These are phyloP conservation scores for Sugiyamaella paludigena DNA, from an alignment of 1,139 yeast genomes.

Conservation along the genomic window DNA sequence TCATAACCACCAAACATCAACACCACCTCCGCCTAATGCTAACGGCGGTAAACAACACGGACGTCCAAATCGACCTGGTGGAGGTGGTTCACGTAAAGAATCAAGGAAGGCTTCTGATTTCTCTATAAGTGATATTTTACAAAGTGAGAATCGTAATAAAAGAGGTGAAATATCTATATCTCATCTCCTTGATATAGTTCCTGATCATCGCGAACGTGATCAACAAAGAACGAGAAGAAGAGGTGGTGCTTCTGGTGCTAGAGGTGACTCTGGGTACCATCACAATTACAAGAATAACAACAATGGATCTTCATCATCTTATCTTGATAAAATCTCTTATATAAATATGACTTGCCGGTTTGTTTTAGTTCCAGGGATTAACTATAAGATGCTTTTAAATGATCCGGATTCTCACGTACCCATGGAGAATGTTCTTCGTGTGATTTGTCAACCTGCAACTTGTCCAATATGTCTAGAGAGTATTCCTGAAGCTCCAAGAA, in stretches of 20 bases:
- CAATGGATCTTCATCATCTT: constrained; percentile 1
- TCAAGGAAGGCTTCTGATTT: background rate
- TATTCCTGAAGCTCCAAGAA: constrained; percentile 85
- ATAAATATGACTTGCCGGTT: constrained; percentile 85
- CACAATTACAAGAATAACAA: background rate
- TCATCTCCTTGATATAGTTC: constrained; percentile 33
- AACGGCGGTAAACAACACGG: background rate
- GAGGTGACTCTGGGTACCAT: background rate
- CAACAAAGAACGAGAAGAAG: constrained; percentile 4
- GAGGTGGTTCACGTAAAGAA: constrained; percentile 8
- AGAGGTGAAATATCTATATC: constrained; percentile 33
- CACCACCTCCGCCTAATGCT: no score
- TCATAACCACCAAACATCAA: no score
- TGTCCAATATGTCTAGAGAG: constrained; percentile 93
- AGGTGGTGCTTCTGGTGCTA: background rate
- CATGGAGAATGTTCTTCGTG: constrained; percentile 60
- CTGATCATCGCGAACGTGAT: constrained; percentile 15
- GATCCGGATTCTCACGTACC: constrained; percentile 79
- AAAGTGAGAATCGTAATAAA: constrained; percentile 20
- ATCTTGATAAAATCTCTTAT: constrained; percentile 64
- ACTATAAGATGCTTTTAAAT: constrained; percentile 53
- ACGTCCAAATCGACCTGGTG: background rate
- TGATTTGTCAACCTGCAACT: constrained; percentile 67
- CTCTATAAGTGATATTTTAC: constrained; percentile 7
- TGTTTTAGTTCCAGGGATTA: constrained; percentile 60